Base-by-base conservation (phyloP, 2,329 filamentous ascomycete genomes). In the Talaromyces sp. region DNA sequence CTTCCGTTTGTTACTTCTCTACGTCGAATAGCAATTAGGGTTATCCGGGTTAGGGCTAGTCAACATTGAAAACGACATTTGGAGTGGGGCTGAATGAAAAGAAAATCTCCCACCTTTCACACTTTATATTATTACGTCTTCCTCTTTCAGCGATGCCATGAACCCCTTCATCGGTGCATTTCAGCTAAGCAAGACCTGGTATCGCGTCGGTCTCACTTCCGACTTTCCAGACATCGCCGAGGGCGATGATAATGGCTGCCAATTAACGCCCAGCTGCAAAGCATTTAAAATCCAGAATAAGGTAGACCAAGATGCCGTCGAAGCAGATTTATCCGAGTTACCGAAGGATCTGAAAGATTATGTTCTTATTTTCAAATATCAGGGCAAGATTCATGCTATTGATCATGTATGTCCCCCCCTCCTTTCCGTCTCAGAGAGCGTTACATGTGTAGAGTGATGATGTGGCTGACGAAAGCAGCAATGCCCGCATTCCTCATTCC, bases 401-500 rank as follows among this genome's bases (percentile, higher is more conserved):
- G 88, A 91, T 66, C 88, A 91, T 78, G 88, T 90, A 71, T 19
- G 63, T 13, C 3, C 31, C 45, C 11, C 45, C 5, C 45, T 1
- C n/a, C n/a, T 31, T 36, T 5, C 31, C n/a, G 10, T 2, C n/a
- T 2, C n/a, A 6, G 3, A 31, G 49, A 29, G 43, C 3, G 43
- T 49, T n/a, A 38, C 5, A 58, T 45, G n/a, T n/a, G n/a, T n/a
- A n/a, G n/a, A n/a, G n/a, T n/a, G n/a, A n/a, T 6, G 15, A 43
- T 10, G 67, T 69, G 29, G 64, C 31, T 8, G 49, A 29, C 49
- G 13, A 61, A 63, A 17, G 40, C 67, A 89, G 87, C 80, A 83
- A 81, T 91, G 89, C 66, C 89, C 89, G 1, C 89, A 91, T 69
- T 86, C 85, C 1, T 84, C 88, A 0, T 91, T 85, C 65, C 88